phyloP scores from a whole-genome alignment of 768 basidiomycete species.

The Lactarius deliciosus region DNA sequence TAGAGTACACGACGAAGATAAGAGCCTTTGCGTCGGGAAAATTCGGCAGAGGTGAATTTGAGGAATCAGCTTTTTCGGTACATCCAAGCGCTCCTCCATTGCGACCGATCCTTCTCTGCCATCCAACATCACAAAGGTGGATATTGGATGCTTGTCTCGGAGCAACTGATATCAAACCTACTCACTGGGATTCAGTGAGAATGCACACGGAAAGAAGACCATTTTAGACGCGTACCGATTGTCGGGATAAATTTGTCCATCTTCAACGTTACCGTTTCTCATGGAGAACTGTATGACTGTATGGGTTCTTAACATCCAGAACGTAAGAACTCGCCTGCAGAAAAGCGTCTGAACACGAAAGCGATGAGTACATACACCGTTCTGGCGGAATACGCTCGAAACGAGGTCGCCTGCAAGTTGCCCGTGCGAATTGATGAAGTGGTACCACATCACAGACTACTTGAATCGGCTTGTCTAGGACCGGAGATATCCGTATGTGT shows the following conservation, averaged over 20 bases:
- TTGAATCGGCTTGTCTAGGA: neutral
- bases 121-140: neutral
- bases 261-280: neutral
- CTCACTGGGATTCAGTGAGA: neutral
- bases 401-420: neutral
- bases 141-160: neutral
- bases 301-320: neutral
- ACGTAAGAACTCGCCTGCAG: neutral
- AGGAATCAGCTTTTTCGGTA: neutral
- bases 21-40: neutral
- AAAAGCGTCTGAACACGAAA: neutral
- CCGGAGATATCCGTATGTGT: too few species aligned
- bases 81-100: neutral
- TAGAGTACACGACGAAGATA: neutral
- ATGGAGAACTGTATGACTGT: neutral
- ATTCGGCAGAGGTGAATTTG: neutral
- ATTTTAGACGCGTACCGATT: slow-evolving; percentile 1
- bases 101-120: neutral
- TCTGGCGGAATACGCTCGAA: neutral
- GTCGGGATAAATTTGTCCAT: neutral
- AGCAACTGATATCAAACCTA: neutral
- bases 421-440: neutral
- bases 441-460: too few species aligned
- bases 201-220: neutral
- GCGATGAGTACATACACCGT: neutral